Evolutionary conservation across 352 stramenopile species (phyloP), one percentile per base, ranked within the genome.

Genomic region (Pythium chondricola): DNA sequence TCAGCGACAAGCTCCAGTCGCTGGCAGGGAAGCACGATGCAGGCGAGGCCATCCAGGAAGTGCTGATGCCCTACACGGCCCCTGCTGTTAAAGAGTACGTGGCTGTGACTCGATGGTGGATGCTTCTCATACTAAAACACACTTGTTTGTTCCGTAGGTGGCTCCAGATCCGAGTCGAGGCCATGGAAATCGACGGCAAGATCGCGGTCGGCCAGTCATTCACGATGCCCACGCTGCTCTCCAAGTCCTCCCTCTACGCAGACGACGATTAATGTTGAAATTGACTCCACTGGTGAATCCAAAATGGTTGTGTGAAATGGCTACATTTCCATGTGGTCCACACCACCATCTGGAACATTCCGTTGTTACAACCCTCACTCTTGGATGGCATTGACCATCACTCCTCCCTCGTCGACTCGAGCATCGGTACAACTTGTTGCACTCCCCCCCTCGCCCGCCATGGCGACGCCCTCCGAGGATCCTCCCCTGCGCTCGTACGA

Each of bases 1-100:
- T 92, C 25, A 78, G 72, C 14, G 81, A 66, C 36, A 85, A 91
- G 40, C 52, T 94, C n/a, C 70, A 91, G 61, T 76, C 70, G 10
- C 61, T 94, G n/a, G 67, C 79, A 24, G 83, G 80, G n/a, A 91
- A 90, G 41, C 69, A 91, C 48, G 66, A 74, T 31, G 76, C 66
- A 0, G 63, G 66, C 6, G 83, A 88, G 18, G 71, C 84, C 41
- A 77, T 93, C 13, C 58, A 76, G 9, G 72, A 88, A 10, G 71
- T 29, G 2, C 56, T 92, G 24, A 56, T 92, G 60, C 74, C 81
- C 26, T 94, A 94, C 63, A 85, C 81, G 14, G 79, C 82, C 14
- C 63, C 85, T 32, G 83, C 83, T 10, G 80, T 91, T 25, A 94
- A 94, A 83, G 83, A 94, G 83, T 93, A 54, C 48, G 81, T 90